phyloP scores from a whole-genome alignment of 2,329 filamentous ascomycete species.

The Fusarium nurragi region DNA sequence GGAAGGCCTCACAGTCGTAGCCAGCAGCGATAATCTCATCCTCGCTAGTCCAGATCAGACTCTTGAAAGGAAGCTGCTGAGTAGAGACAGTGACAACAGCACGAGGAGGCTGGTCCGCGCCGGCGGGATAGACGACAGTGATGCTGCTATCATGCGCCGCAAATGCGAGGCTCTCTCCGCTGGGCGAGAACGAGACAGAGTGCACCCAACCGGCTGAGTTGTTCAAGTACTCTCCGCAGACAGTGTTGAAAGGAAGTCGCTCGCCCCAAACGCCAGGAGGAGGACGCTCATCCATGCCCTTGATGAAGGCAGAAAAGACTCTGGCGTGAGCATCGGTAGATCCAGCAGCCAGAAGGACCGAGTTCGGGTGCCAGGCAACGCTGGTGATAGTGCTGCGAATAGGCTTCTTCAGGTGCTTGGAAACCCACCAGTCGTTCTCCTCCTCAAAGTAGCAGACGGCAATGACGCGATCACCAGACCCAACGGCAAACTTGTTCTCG shows the following conservation, averaged over 20 bases:
- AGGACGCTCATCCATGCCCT: constrained; percentile 87
- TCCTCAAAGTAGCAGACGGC: constrained; percentile 99
- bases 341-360: constrained; percentile 90
- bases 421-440: constrained; percentile 99
- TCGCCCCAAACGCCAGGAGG: constrained; percentile 94
- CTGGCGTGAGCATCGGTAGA: constrained; percentile 97
- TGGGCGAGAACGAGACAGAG: constrained; percentile 90
- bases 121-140: constrained; percentile 94
- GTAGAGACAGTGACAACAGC: constrained; percentile 93
- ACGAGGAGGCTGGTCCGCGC: constrained; percentile 86
- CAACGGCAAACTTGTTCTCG: constrained; percentile 97
- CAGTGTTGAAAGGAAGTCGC: constrained; percentile 95
- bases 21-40: constrained; percentile 94
- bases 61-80: constrained; percentile 90
- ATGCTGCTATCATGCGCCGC: constrained; percentile 95
- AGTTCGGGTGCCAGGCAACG: constrained; percentile 97
- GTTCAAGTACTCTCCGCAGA: constrained; percentile 96
- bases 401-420: constrained; percentile 98
- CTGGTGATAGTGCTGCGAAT: constrained; percentile 97
- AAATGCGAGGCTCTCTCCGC: constrained; percentile 92
- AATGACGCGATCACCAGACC: constrained; percentile 93
- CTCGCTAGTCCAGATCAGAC: constrained; percentile 90
- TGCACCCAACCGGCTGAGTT: constrained; percentile 98
- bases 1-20: constrained; percentile 89
- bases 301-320: constrained; percentile 96